A percentile compares a stretch with the other conserved stretches of the same genome.
Evolutionary conservation across 345 rosid species (phyloP).

Genomic region (Ricinus communis): DNA sequence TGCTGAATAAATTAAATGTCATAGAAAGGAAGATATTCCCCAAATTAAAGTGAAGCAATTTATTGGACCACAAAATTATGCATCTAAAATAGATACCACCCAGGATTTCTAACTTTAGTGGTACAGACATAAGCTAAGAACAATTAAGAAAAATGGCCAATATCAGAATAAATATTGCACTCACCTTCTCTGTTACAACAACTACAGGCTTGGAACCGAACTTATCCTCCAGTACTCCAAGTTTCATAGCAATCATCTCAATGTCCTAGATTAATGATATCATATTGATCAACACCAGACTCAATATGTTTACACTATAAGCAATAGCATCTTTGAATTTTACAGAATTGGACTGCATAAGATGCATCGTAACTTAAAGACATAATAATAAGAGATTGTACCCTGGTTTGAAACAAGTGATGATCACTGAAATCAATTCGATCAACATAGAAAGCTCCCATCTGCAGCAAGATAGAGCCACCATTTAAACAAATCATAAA

Average conservation of each 20-base stretch:
- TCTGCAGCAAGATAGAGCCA: constrained; percentile 44
- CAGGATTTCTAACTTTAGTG: not conserved
- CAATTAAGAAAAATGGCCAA: not conserved
- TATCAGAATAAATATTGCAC: constrained; percentile 10
- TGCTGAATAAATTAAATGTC: constrained; percentile 13
- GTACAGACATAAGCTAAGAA: not conserved
- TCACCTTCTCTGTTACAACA: constrained; percentile 76
- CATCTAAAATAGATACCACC: not conserved
- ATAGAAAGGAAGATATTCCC: not conserved
- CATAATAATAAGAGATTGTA: constrained; percentile 18
- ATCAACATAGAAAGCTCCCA: constrained; percentile 54
- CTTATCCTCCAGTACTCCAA: constrained; percentile 47
- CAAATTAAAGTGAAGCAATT: not conserved
- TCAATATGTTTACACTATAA: not conserved
- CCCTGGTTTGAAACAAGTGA: constrained; percentile 51
- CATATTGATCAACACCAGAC: not conserved
- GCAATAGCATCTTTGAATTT: not conserved
- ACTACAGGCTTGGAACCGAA: constrained; percentile 50
- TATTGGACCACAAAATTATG: not conserved
- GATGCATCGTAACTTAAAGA: not conserved
- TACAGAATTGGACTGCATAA: not conserved
- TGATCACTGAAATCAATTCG: constrained; percentile 78
- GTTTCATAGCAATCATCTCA: constrained; percentile 45
- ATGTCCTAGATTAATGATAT: constrained; percentile 50
- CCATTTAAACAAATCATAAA: not conserved